Conservation (phyloP, 176 grass and related monocot genomes). For the Aegilops tauschii region DNA sequence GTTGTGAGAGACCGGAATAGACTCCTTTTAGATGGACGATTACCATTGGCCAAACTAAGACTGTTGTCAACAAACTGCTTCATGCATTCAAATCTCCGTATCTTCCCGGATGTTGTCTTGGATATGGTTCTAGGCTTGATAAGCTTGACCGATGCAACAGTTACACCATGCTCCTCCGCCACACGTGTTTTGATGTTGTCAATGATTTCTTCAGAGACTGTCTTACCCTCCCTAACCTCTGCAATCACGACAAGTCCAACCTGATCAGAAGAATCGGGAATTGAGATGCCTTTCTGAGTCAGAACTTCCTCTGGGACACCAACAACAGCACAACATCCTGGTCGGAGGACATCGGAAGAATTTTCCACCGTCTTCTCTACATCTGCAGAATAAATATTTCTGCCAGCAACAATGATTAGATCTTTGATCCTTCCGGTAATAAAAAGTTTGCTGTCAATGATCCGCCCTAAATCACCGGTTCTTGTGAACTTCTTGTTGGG, state of each 20-base stretch:
- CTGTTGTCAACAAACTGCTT: slow-evolving; percentile 62
- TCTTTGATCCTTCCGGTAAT: slow-evolving; percentile 86
- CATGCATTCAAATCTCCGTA: slow-evolving; percentile 69
- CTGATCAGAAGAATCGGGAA: slow-evolving; percentile 68
- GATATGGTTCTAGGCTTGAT: slow-evolving; percentile 76
- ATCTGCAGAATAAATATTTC: slow-evolving; percentile 75
- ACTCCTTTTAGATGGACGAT: slow-evolving; percentile 30
- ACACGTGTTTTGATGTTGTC: slow-evolving; percentile 55
- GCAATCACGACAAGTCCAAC: slow-evolving; percentile 76
- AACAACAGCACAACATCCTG: slow-evolving; percentile 71
- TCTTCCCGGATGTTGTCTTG: slow-evolving; percentile 81
- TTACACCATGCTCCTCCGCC: slow-evolving; percentile 66
- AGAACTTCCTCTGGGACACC: slow-evolving; percentile 67
- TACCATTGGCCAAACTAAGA: slow-evolving; percentile 42
- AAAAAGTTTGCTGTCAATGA: slow-evolving; percentile 62
- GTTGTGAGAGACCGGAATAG: slow-evolving; percentile 69
- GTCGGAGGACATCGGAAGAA: slow-evolving; percentile 56
- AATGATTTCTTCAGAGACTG: slow-evolving; percentile 39
- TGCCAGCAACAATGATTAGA: slow-evolving; percentile 74
- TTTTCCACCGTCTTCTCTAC: slow-evolving; percentile 75
- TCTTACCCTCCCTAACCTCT: slow-evolving; percentile 64
- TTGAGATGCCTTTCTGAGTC: slow-evolving; percentile 50
- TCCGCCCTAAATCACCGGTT: slow-evolving; percentile 72
- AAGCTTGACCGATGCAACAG: slow-evolving; percentile 60
- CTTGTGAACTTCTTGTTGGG: slow-evolving; percentile 59